Evolutionary conservation across 768 basidiomycete species (phyloP).

Genomic region (Macrolepiota albuminosa): DNA sequence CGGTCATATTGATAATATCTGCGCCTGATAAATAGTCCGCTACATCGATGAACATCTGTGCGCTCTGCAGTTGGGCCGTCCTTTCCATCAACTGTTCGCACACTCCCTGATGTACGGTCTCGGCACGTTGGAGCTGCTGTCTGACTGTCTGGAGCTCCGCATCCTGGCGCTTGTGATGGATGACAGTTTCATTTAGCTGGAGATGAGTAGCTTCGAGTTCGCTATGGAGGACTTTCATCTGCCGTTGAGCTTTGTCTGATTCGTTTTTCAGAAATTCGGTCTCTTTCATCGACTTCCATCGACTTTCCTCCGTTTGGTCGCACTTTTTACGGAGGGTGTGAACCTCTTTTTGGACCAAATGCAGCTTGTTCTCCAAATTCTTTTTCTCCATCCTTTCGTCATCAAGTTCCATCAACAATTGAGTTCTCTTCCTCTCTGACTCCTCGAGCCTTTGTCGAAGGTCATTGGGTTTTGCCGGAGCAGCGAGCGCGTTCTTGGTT

Average conservation of each 20-base stretch:
- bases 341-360: not conserved
- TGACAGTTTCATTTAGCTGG: not conserved
- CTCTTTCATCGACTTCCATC: not conserved
- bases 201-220: not conserved
- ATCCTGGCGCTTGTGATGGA: not conserved
- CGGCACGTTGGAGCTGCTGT: not conserved
- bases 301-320: not conserved
- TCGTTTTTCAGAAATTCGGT: not conserved
- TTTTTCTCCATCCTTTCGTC: not conserved
- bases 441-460: not conserved
- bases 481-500: too few relatives aligned
- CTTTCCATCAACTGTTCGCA: conserved; percentile 5
- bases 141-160: not conserved
- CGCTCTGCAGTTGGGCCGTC: conserved; percentile 14
- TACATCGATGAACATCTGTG: conserved; percentile 12
- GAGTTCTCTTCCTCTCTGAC: not conserved
- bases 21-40: conserved; percentile 16
- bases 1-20: conserved; percentile 23
- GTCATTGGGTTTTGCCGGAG: not conserved
- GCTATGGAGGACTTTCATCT: not conserved
- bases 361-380: not conserved
- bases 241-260: not conserved
- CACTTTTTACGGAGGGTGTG: not conserved
- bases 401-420: not conserved
- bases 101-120: not conserved